These are phyloP conservation scores for Cyberlindnera mycetangii DNA, from an alignment of 805 yeast genomes.

Conservation along the genomic window DNA sequence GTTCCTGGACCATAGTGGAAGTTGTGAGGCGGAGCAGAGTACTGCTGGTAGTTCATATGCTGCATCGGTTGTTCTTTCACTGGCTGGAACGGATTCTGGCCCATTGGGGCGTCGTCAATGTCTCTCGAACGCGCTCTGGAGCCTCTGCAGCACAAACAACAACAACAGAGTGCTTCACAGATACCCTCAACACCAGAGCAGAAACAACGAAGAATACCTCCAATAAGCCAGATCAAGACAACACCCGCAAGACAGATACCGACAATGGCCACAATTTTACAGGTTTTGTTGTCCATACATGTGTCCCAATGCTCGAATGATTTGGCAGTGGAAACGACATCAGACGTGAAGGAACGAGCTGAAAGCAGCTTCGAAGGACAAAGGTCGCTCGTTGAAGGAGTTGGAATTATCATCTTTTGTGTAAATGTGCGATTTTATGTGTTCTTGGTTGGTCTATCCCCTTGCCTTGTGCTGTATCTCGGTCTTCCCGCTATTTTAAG, in stretches of 20 bases:
- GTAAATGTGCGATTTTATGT: not conserved
- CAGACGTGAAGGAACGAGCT: constrained; percentile 18
- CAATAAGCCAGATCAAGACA: constrained; percentile 52
- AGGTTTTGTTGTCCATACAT: constrained; percentile 73
- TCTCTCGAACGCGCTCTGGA: constrained; percentile 6
- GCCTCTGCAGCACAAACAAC: constrained; percentile 35
- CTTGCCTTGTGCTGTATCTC: no score
- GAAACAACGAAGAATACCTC: constrained; percentile 52
- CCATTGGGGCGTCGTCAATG: constrained; percentile 7
- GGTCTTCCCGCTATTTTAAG: no score
- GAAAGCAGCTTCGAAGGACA: constrained; percentile 16
- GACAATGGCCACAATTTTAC: constrained; percentile 75
- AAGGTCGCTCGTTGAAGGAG: constrained; percentile 6
- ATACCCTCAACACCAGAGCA: constrained; percentile 56
- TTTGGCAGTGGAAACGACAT: constrained; percentile 33
- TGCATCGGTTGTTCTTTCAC: constrained; percentile 9
- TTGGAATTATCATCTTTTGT: constrained; percentile 12
- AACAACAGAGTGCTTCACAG: constrained; percentile 50
- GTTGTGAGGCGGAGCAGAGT: constrained; percentile 8
- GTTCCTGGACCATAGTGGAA: constrained; percentile 21
- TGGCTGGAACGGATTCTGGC: constrained; percentile 20
- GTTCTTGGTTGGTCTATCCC: no score
- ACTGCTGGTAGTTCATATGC: constrained; percentile 6
- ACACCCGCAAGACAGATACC: constrained; percentile 60
- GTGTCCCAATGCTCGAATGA: constrained; percentile 69